Percentiles rank a stretch among this genome's conserved stretches.
phyloP scores from a whole-genome alignment of 2,329 filamentous ascomycete genomes.

The Orbilia oligospora region DNA sequence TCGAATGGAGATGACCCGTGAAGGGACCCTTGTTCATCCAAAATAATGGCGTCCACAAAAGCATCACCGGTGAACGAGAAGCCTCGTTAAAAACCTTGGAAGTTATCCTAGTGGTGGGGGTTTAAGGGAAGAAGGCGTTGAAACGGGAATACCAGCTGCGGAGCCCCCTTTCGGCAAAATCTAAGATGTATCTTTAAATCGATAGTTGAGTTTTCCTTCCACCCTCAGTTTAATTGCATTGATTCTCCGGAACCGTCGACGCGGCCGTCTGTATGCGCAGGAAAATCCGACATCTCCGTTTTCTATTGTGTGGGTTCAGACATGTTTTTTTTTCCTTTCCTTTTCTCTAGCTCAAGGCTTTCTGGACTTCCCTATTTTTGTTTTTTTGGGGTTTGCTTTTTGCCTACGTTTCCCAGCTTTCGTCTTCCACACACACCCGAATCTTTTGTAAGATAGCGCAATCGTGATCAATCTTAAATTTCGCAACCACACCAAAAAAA shows the following conservation, averaged over 20 bases:
- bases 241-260: conserved; percentile 52
- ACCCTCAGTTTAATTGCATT: conserved; percentile 1
- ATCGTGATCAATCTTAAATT: conserved; percentile 58
- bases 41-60: conserved; percentile 22
- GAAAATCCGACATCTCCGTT: conserved; percentile 48
- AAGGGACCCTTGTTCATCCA: conserved; percentile 19
- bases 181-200: neutral
- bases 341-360: neutral
- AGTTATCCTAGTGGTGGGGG: neutral
- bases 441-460: conserved; percentile 51
- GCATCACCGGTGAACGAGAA: conserved; percentile 7
- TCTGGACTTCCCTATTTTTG: conserved; percentile 5
- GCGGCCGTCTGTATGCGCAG: conserved; percentile 27
- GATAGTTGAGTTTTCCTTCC: conserved; percentile 22
- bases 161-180: conserved; percentile 8
- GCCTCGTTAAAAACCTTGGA: conserved; percentile 19
- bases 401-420: neutral
- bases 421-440: conserved; percentile 17
- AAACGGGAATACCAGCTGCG: conserved; percentile 3
- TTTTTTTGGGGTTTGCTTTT: conserved; percentile 8
- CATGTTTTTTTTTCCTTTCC: conserved; percentile 2
- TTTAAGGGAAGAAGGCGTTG: neutral
- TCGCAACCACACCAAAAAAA: conserved; percentile 55
- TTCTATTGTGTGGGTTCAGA: conserved; percentile 19
- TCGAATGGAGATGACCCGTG: conserved; percentile 15